Base-by-base conservation (phyloP, 371 early-diverging fungal species). In the Syncephalastrum racemosum region DNA sequence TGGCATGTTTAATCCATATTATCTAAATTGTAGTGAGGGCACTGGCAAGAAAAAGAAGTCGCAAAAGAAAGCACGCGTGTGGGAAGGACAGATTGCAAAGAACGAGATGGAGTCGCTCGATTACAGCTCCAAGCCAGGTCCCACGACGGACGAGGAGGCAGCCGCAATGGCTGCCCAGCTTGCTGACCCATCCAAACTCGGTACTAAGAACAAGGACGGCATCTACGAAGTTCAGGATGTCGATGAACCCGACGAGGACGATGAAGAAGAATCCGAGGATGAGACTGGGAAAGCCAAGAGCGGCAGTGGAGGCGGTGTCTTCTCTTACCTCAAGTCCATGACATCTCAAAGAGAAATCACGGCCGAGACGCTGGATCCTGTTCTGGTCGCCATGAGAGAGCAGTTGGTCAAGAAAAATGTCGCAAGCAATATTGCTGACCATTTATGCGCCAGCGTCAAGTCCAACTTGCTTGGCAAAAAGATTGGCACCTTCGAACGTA, bases 381-480 rank as follows among this genome's bases (percentile, higher is more conserved):
- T 87, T 5, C 66, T 92, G 71, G 72, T 75, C 18, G 86, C 85
- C 55, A 93, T 96, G 90, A 88, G 89, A 64, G 93, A 95, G 60
- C 96, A 95, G 64, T 67, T 98, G 59, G 83, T 96, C 45, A 79
- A 84, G 62, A 96, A 96, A 76, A 98, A 98, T 64, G 97, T 98
- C 1, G 98, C 98, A 2, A 84, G 90, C 1, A 89, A 95, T 52
- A 92, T 96, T 58, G 91, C 96, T 1, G 83, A 86, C 14, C 89
- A 92, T 60, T 73, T 98, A 13, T 92, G 92, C 64, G 84, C 86
- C 41, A 89, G 93, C 18, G 93, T 96, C 12, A 64, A 73, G 22
- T 79, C 77, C n/a, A 86, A 83, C 48, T 66, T 98, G 42, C 63
- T 89, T 6, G 97, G 96, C 0, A 84, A 88, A 62, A 87, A 89